A percentile compares a stretch with the other conserved stretches of the same genome.
Conservation (phyloP, 768 basidiomycete genomes). For the Suillus subluteus region DNA sequence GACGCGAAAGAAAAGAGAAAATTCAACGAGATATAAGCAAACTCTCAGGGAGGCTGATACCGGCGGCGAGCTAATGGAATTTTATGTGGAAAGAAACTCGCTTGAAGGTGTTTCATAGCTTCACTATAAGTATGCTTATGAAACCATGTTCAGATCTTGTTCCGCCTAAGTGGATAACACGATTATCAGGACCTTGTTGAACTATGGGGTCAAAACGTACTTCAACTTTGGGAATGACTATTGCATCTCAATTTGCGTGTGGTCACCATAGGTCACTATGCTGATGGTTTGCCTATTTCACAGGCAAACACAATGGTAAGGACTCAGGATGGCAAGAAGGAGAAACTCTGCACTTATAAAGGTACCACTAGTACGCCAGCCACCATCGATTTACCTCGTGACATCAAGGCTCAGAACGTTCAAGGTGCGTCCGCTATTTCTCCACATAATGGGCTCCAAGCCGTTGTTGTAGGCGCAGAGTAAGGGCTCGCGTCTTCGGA, state of each 20-base stretch:
- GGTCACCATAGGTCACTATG: background rate
- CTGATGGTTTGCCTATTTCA: background rate
- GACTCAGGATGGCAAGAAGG: background rate
- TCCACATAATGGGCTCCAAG: conserved; percentile 74
- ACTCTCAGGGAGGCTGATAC: conserved; percentile 35
- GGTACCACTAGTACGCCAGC: background rate
- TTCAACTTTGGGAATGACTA: background rate
- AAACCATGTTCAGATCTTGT: background rate
- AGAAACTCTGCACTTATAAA: background rate
- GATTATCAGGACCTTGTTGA: background rate
- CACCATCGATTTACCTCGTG: background rate
- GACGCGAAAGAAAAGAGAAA: conserved; percentile 29
- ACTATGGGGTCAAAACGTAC: background rate
- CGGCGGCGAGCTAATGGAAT: conserved; percentile 49
- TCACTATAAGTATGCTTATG: background rate
- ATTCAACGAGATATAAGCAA: conserved; percentile 27
- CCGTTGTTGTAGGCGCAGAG: conserved; percentile 78
- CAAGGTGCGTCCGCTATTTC: background rate
- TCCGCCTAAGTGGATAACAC: background rate
- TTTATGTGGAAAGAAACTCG: conserved; percentile 33
- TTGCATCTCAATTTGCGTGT: background rate
- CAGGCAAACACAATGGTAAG: background rate
- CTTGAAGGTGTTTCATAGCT: background rate
- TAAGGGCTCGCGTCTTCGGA: conserved; percentile 35
- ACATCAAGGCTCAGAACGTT: too few species aligned